Percentiles rank a stretch among this genome's conserved stretches.
Conservation (phyloP, 23 red algal species). For the Pyropia yezoensis region DNA sequence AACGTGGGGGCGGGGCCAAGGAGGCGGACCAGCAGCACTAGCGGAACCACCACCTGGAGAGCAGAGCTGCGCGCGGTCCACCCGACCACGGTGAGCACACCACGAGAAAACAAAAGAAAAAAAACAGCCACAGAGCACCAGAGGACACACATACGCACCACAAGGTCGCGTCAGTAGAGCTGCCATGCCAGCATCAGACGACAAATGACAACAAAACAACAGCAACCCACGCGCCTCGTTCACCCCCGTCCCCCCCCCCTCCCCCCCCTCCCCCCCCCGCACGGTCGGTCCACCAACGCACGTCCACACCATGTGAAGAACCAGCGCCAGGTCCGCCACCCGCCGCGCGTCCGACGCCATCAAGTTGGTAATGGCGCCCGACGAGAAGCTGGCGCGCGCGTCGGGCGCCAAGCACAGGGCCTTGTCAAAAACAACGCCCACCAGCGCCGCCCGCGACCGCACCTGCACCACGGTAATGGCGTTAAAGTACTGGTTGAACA, state of each 20-base stretch:
- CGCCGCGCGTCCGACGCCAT: constrained; percentile 69
- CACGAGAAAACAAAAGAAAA: too few species aligned
- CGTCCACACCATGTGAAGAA: constrained; percentile 48
- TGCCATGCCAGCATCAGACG: too few species aligned
- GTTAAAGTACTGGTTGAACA: constrained; percentile 73
- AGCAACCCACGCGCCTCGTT: not conserved
- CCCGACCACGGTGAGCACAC: not conserved
- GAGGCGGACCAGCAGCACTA: constrained; percentile 44
- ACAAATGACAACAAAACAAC: not conserved
- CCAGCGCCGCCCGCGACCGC: constrained; percentile 22
- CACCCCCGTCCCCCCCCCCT: too few species aligned
- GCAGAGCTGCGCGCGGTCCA: constrained; percentile 4
- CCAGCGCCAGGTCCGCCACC: constrained; percentile 40
- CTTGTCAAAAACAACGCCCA: constrained; percentile 48
- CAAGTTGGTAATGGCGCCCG: constrained; percentile 61
- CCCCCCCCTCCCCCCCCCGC: not conserved
- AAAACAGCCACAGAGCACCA: too few species aligned
- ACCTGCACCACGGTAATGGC: constrained; percentile 26
- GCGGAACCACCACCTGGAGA: constrained; percentile 60
- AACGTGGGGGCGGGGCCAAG: constrained; percentile 53
- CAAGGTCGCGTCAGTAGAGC: too few species aligned
- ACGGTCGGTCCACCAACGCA: not conserved
- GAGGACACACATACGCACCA: too few species aligned
- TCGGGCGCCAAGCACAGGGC: constrained; percentile 47
- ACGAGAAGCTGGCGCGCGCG: constrained; percentile 38